Evolutionary conservation across 768 basidiomycete species (phyloP), one percentile per base, ranked within the genome.

Genomic region (Tricholoma terreum): DNA sequence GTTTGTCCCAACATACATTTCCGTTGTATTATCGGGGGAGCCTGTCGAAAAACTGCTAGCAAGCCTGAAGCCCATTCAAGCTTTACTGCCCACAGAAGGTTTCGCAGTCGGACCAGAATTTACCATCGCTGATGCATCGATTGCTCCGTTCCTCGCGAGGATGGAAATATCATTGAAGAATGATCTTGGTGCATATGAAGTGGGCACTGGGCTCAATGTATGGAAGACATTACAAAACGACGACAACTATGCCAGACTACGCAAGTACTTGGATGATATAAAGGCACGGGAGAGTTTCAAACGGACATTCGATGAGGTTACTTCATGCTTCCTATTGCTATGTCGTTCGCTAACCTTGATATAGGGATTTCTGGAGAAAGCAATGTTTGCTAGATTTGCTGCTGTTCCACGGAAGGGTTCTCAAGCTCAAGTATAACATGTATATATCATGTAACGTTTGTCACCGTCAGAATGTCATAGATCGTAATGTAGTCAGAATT

Each of bases 131-230:
- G 88, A 89, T 61, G 79, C 82, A 6, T 80, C 84, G 0, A 65
- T 87, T 22, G 71, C 79, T 4, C 84, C 88, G 1, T 85, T 87
- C 76, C 62, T 87, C 12, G 84, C 77, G n/a, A 75, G 87, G 10
- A 58, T 79, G 40, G 75, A 79, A 24, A 56, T 82, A 1, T 50
- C 66, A 30, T 60, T 83, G 30, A 68, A 72, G 63, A 77, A 84
- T 58, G 83, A 86, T 31, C 30, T 84, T 19, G 85, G 85, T 1
- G 72, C 68, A 19, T 88, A 70, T 60, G 73, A 75, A 5, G 69
- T 64, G 22, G 85, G 81, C 8, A 73, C 79, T 33, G 84, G 84
- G 0, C 69, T 63, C 45, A 77, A 73, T 61, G 67, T 78, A 2
- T 71, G 77, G 49, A 72, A 79, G 30, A 71, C 64, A 4, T 66